These are phyloP conservation scores for Globisporangium recalcitrans DNA, from an alignment of 352 stramenopile species.

Conservation along the genomic window DNA sequence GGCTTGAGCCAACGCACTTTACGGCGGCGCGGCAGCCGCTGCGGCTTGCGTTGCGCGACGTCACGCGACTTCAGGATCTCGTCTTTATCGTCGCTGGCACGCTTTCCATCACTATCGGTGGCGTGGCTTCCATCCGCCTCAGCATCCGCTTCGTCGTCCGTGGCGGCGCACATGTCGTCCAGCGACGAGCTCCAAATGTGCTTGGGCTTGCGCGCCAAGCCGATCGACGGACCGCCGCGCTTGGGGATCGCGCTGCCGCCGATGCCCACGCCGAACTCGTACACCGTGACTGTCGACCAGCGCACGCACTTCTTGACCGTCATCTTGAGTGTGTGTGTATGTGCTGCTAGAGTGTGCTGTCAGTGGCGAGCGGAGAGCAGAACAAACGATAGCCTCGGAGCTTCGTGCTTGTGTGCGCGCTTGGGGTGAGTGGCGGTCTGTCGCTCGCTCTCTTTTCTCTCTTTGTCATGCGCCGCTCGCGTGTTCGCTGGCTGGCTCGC, in stretches of 20 bases:
- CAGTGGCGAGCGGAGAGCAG: too few species aligned
- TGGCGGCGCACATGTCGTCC: slow-evolving; percentile 19
- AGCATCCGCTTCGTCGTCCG: slow-evolving; percentile 10
- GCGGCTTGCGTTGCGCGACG: slow-evolving; percentile 1
- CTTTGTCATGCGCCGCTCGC: slow-evolving; percentile 3
- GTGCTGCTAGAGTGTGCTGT: too few species aligned
- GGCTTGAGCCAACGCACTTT: slow-evolving; percentile 64
- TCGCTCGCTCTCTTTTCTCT: slow-evolving; percentile 4
- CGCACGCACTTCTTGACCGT: slow-evolving; percentile 30
- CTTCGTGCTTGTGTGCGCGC: background rate
- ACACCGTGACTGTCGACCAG: slow-evolving; percentile 52
- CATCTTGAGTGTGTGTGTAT: background rate
- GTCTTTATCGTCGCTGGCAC: background rate
- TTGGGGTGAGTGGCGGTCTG: background rate
- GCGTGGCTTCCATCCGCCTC: slow-evolving; percentile 4
- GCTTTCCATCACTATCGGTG: too few species aligned
- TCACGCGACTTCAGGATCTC: background rate
- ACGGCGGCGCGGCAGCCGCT: slow-evolving; percentile 27
- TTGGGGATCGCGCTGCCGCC: slow-evolving; percentile 41
- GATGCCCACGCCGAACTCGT: slow-evolving; percentile 47
- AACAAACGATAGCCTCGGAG: background rate
- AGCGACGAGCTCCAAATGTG: slow-evolving; percentile 31
- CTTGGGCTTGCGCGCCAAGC: slow-evolving; percentile 29
- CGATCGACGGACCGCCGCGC: slow-evolving; percentile 38
- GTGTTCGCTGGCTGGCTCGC: slow-evolving; percentile 1